These are phyloP conservation scores for Glaciozyma martinii DNA, from an alignment of 768 basidiomycete species.

Conservation along the genomic window DNA sequence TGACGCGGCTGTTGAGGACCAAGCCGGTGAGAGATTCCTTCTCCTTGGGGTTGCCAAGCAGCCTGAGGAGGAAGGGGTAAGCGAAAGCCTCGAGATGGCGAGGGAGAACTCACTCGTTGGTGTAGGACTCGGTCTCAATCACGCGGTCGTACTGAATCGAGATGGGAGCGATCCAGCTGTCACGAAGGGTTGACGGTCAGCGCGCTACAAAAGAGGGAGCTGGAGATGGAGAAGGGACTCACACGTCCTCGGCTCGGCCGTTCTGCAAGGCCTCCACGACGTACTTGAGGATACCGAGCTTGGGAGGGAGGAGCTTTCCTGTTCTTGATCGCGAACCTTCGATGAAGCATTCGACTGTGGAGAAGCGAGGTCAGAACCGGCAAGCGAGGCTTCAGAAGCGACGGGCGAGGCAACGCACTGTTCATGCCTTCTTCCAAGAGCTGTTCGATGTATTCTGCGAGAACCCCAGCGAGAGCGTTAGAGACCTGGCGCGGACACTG, in stretches of 20 bases:
- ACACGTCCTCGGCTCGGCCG: conserved; percentile 12
- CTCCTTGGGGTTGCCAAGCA: conserved; percentile 33
- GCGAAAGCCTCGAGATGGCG: not conserved
- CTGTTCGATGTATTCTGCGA: conserved; percentile 33
- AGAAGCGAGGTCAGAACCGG: not conserved
- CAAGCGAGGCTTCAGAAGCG: not conserved
- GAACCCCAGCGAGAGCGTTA: too few relatives aligned
- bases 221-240: too few relatives aligned
- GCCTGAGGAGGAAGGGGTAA: conserved; percentile 24
- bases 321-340: conserved; percentile 28
- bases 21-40: conserved; percentile 29
- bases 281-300: conserved; percentile 31
- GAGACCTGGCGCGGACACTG: not conserved
- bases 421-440: conserved; percentile 30
- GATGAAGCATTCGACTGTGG: conserved; percentile 30
- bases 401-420: conserved; percentile 1
- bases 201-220: too few relatives aligned
- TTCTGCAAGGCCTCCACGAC: conserved; percentile 21
- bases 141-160: conserved; percentile 35
- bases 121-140: conserved; percentile 13
- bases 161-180: conserved; percentile 20
- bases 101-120: not conserved
- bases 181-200: not conserved
- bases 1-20: conserved; percentile 14
- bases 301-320: conserved; percentile 33